phyloP scores from a whole-genome alignment of 345 rosid genomes.

The Citrus glauca region DNA sequence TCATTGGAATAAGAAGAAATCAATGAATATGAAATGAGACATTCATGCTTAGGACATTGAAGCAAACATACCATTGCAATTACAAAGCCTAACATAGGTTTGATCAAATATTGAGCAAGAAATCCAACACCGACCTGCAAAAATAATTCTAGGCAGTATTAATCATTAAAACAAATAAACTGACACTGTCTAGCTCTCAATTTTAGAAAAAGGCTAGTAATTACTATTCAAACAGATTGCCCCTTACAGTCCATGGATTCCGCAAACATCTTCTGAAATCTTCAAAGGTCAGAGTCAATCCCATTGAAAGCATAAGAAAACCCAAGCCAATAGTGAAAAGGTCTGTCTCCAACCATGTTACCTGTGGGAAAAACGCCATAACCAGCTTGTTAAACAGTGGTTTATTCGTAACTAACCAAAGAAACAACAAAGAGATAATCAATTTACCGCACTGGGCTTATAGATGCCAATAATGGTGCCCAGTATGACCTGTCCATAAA shows the following conservation, averaged over 20 bases:
- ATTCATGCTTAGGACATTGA: background rate
- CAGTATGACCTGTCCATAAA: constrained; percentile 59
- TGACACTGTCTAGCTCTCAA: background rate
- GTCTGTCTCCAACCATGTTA: constrained; percentile 91
- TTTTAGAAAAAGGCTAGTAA: background rate
- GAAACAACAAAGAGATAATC: constrained; percentile 8
- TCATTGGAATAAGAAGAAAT: constrained; percentile 1
- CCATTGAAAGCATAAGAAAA: constrained; percentile 99
- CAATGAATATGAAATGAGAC: background rate
- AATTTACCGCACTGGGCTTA: constrained; percentile 80
- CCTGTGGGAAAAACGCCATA: constrained; percentile 37
- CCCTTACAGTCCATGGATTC: constrained; percentile 96
- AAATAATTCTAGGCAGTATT: constrained; percentile 9
- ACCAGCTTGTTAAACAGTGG: constrained; percentile 12
- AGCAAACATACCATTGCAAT: constrained; percentile 65
- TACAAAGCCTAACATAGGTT: constrained; percentile 77
- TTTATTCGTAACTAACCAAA: background rate
- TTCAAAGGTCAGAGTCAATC: constrained; percentile 84
- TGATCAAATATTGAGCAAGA: constrained; percentile 82
- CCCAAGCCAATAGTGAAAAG: constrained; percentile 86
- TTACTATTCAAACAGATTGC: background rate
- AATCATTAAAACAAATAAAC: constrained; percentile 11
- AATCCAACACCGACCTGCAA: constrained; percentile 97
- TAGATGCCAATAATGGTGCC: constrained; percentile 88
- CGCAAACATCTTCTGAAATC: constrained; percentile 86